These are phyloP conservation scores for Aspergillus ustus DNA, from an alignment of 2,329 filamentous ascomycete species.

Conservation along the genomic window DNA sequence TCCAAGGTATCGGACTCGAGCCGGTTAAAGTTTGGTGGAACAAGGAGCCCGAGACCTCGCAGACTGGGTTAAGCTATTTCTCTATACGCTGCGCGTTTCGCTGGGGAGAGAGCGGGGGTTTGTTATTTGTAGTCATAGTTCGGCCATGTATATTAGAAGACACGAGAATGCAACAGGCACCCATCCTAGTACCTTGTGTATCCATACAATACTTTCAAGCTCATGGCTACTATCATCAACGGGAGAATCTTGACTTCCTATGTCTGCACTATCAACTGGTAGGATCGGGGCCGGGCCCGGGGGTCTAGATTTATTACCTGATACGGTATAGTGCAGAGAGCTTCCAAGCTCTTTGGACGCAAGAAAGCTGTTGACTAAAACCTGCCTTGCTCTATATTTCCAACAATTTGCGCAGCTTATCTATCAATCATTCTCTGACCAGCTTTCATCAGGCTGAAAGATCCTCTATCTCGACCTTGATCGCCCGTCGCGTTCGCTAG, in stretches of 20 bases:
- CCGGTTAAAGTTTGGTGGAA: constrained; percentile 93
- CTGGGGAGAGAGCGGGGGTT: background rate
- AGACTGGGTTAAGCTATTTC: constrained; percentile 64
- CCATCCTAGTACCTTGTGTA: background rate
- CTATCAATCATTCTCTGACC: constrained; percentile 1
- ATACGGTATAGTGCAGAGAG: constrained; percentile 38
- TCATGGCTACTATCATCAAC: no score
- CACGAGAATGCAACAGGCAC: constrained; percentile 1
- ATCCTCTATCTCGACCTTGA: background rate
- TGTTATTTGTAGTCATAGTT: constrained; percentile 2
- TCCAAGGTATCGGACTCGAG: constrained; percentile 82
- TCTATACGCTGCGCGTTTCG: constrained; percentile 7
- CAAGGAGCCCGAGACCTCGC: constrained; percentile 80
- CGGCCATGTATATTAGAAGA: constrained; percentile 18
- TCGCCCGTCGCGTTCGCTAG: constrained; percentile 9
- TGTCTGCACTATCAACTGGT: no score
- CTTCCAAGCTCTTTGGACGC: constrained; percentile 34
- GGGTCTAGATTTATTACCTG: constrained; percentile 22
- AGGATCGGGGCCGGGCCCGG: background rate
- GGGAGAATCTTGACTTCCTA: no score
- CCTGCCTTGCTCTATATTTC: constrained; percentile 12
- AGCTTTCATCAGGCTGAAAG: background rate
- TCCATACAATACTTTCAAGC: no score
- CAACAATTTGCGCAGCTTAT: constrained; percentile 6
- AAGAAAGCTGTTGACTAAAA: constrained; percentile 27